Base-by-base conservation (phyloP, 2,329 filamentous ascomycete genomes). In the Cladosporium colombiae region DNA sequence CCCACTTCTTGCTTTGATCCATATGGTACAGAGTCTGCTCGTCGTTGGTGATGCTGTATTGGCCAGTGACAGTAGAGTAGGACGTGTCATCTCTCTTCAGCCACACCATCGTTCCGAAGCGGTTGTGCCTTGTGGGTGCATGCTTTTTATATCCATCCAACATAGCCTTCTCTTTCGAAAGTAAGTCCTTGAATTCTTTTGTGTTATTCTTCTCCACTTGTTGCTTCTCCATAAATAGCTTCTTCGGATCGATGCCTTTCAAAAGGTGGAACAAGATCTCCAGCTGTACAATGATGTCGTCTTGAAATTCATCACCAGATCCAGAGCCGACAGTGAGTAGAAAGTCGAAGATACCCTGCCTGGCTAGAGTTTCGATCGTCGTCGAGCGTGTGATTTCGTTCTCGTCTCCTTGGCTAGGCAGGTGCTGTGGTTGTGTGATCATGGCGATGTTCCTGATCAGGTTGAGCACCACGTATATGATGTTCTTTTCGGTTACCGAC, bases 91-190 rank as follows among this genome's bases (percentile, higher is more conserved):
- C 91, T 65, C 93, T 85, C 80, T 96, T 92, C 44, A 99, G 88
- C 93, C 94, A 98, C 37, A 97, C 88, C 91, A 98, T 98, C 13
- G 93, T 96, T 2, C 95, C 95, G 74, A 98, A 99, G 37, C 95
- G 87, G 71, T 93, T 96, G 78, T 99, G 95, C 57, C 95, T 84
- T 3, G 92, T 93, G 0, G 93, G 91, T 2, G 91, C 91, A 74
- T 89, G 89, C 71, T 88, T 89, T 63, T 90, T 89, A 72, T 93
- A 90, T 58, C 89, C 86, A 71, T 89, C 88, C 64, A 92, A 83
- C 88, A 96, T 91, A n/a, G 89, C 86, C 2, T 89, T 88, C 78
- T 99, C 95, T 74, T 95, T 92, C 63, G 86, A 87, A 77, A 97
- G 87, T 73, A 97, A 79, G 18, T 83, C 83, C 25, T 88, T 86